Conservation (phyloP, 1,284 basidiomycete genomes). For the Ustilago tritici region DNA sequence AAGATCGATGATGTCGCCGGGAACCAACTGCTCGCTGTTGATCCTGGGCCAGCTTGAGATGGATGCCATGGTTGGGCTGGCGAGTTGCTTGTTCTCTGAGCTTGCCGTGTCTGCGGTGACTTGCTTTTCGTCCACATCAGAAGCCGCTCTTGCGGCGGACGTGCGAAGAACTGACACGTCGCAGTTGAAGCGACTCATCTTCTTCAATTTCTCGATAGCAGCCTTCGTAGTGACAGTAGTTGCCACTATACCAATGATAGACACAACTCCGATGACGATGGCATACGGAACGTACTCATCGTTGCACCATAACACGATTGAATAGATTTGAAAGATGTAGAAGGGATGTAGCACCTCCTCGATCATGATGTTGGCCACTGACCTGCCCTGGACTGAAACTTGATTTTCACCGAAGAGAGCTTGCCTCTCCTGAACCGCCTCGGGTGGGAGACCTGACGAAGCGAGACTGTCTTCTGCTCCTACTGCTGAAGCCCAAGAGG, state of each 20-base stretch:
- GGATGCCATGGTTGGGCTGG: not conserved
- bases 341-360: slow-evolving; percentile 56
- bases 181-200: slow-evolving; percentile 51
- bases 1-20: slow-evolving; percentile 53
- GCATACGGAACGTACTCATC: slow-evolving; percentile 55
- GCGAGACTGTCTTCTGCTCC: slow-evolving; percentile 19
- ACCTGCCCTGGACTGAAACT: slow-evolving; percentile 45
- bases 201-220: slow-evolving; percentile 43
- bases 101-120: not conserved
- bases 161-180: slow-evolving; percentile 24
- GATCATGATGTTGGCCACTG: slow-evolving; percentile 33
- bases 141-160: not conserved
- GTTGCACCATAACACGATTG: slow-evolving; percentile 51
- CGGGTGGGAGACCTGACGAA: slow-evolving; percentile 16
- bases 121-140: slow-evolving; percentile 13
- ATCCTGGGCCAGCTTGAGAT: slow-evolving; percentile 4
- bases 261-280: slow-evolving; percentile 42
- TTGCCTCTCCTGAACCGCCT: slow-evolving; percentile 12
- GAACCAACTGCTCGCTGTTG: slow-evolving; percentile 47
- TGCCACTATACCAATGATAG: slow-evolving; percentile 45
- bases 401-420: slow-evolving; percentile 51
- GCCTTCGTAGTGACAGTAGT: slow-evolving; percentile 51
- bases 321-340: slow-evolving; percentile 55
- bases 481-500: slow-evolving; percentile 15
- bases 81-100: slow-evolving; percentile 9